A percentile compares a stretch with the other conserved stretches of the same genome.
phyloP scores from a whole-genome alignment of 495 filamentous ascomycete genomes.

The Emericellopsis terricola region DNA sequence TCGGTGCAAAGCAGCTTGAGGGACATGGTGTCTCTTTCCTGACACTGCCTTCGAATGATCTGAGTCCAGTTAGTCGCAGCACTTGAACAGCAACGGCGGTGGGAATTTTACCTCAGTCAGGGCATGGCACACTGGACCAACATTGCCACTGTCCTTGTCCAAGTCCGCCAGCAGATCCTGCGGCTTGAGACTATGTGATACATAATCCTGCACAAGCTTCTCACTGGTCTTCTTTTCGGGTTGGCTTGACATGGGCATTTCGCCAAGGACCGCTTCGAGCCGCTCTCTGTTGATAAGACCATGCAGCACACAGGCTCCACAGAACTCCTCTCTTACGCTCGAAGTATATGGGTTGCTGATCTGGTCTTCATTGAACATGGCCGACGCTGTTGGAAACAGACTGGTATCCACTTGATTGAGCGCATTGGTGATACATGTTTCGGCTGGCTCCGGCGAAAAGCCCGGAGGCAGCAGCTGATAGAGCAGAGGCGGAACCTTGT shows the following conservation, averaged over 20 bases:
- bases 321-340: slow-evolving; percentile 76
- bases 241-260: slow-evolving; percentile 67
- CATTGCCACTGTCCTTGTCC: slow-evolving; percentile 89
- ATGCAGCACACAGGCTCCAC: slow-evolving; percentile 81
- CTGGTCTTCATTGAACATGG: slow-evolving; percentile 57
- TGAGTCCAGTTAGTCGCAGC: slow-evolving; percentile 14
- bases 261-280: slow-evolving; percentile 66
- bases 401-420: slow-evolving; percentile 58
- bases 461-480: slow-evolving; percentile 1
- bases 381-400: slow-evolving; percentile 62
- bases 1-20: slow-evolving; percentile 69
- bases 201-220: slow-evolving; percentile 54
- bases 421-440: slow-evolving; percentile 66
- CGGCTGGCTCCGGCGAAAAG: slow-evolving; percentile 35
- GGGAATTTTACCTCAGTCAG: slow-evolving; percentile 51
- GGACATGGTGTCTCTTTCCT: slow-evolving; percentile 77
- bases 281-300: slow-evolving; percentile 57
- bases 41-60: slow-evolving; percentile 63
- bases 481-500: slow-evolving; percentile 76
- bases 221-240: slow-evolving; percentile 68
- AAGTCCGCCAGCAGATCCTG: slow-evolving; percentile 62
- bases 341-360: slow-evolving; percentile 57
- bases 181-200: slow-evolving; percentile 47
- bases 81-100: not conserved
- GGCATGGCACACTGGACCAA: slow-evolving; percentile 70